Evolutionary conservation across 352 stramenopile genomes (phyloP).

Genomic region (Lagenidium giganteum): DNA sequence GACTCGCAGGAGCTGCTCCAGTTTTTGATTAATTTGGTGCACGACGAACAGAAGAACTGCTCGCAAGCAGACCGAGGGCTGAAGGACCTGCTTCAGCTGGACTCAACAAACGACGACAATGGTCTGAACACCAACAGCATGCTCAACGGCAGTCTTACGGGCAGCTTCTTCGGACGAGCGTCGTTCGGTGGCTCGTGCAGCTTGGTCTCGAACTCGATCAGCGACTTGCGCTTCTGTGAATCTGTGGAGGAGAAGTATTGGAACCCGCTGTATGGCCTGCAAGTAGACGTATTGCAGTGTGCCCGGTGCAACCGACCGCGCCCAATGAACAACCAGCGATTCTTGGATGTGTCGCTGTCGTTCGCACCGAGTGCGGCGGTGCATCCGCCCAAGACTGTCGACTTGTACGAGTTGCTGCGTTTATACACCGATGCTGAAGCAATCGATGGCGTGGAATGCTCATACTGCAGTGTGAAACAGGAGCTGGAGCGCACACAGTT

Average conservation of each 20-base stretch:
- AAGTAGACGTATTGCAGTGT: constrained; percentile 66
- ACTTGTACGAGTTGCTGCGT: constrained; percentile 35
- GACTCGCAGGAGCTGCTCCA: constrained; percentile 72
- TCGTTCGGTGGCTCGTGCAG: constrained; percentile 13
- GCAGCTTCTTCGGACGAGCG: too few species aligned
- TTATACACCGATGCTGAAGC: constrained; percentile 49
- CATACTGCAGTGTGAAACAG: constrained; percentile 42
- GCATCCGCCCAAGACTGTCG: constrained; percentile 16
- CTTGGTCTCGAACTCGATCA: too few species aligned
- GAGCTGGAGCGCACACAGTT: constrained; percentile 27
- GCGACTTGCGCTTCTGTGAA: constrained; percentile 39
- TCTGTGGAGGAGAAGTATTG: constrained; percentile 43
- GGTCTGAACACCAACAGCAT: too few species aligned
- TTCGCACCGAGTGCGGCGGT: constrained; percentile 24
- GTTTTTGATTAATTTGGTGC: constrained; percentile 60
- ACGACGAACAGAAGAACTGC: constrained; percentile 34
- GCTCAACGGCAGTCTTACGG: too few species aligned
- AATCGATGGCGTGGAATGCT: constrained; percentile 58
- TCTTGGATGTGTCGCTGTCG: constrained; percentile 58
- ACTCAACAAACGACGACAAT: too few species aligned
- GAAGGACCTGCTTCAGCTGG: constrained; percentile 33
- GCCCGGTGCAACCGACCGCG: constrained; percentile 37
- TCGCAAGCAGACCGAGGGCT: constrained; percentile 35
- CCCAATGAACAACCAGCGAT: constrained; percentile 51
- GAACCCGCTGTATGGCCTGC: constrained; percentile 58